Evolutionary conservation across 164 flowering plant species (phyloP), one percentile per base, ranked within the genome.

Genomic region (Magnolia officinalis): DNA sequence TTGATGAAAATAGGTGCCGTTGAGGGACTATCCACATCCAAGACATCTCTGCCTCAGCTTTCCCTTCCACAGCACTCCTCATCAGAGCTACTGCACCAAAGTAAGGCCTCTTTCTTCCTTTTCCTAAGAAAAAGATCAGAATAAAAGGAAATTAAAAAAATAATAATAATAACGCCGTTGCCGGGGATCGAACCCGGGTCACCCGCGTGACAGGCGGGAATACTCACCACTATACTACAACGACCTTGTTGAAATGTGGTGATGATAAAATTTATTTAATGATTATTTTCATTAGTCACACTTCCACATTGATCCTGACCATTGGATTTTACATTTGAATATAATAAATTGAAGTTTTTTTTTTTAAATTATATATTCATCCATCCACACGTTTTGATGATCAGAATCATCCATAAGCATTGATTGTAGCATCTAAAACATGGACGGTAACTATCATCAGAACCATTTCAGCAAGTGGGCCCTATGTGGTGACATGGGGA

Each of bases 101-200:
- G 71, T 67, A 67, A 67, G 49, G 16, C 49, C 24, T 8, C 11
- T 67, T 11, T 24, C 21, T 0, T 29, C 26, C 24, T 65, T 65
- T 65, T 21, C 24, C 1, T 6, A 6, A 64, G n/a, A 20, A 8
- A 20, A 64, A 18, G 6, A 64, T 26, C 29, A 26, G 29, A 26
- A 26, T 1, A 26, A 26, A 26, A 1, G 2, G 29, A 26, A 26
- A 26, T 26, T 2, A 26, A 24, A 64, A 19, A 64, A 18, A 20
- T 21, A 64, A 64, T 3, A n/a, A 67, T 14, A 67, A 74, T 70
- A 50, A 55, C 80, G 83, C 85, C 85, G 84, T 81, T 85, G 87
- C 83, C 83, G 82, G 83, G 86, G 83, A 81, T 80, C 86, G 83
- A 85, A 85, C 87, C 82, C 83, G 83, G 86, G 84, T 80, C 84